Conservation (phyloP, 139 green algal species). For the Edaphochlamys debaryana region DNA sequence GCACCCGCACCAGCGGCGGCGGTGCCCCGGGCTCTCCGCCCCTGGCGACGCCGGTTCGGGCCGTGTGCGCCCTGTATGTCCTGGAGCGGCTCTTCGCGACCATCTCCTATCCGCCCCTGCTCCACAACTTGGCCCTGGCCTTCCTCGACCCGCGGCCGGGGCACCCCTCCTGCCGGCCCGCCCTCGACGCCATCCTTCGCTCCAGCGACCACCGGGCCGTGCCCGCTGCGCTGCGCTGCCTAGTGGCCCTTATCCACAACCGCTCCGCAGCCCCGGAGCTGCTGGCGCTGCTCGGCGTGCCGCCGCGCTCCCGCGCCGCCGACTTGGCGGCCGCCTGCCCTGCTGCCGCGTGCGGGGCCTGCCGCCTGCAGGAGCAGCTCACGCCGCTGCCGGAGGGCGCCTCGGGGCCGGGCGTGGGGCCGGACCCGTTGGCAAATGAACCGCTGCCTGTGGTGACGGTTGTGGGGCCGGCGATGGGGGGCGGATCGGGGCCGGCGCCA, state of each 20-base stretch:
- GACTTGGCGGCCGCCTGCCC: conserved; percentile 5
- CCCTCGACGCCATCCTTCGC: conserved; percentile 5
- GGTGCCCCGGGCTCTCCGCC: not conserved
- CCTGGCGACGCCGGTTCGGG: not conserved
- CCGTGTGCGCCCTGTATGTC: conserved; percentile 69
- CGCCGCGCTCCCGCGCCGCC: conserved; percentile 3
- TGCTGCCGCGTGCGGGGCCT: not conserved
- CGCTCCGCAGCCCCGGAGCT: conserved; percentile 38
- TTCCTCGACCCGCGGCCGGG: conserved; percentile 55
- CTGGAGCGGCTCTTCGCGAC: conserved; percentile 83
- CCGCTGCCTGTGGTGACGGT: conserved; percentile 14
- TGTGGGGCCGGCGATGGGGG: not conserved
- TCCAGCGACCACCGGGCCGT: conserved; percentile 12
- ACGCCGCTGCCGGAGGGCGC: not conserved
- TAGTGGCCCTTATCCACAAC: conserved; percentile 50
- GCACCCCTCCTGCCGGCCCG: conserved; percentile 24
- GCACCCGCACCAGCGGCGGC: not conserved
- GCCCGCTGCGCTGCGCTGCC: conserved; percentile 46
- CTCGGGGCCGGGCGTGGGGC: not conserved
- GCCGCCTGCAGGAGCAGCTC: conserved; percentile 32
- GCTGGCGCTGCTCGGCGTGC: conserved; percentile 44
- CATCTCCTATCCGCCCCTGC: conserved; percentile 62
- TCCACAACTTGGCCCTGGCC: conserved; percentile 61
- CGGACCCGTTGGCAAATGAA: conserved; percentile 2
- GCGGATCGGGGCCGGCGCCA: no score